Base-by-base conservation (phyloP, 257 asterid genomes). In the Leptodermis oblonga region DNA sequence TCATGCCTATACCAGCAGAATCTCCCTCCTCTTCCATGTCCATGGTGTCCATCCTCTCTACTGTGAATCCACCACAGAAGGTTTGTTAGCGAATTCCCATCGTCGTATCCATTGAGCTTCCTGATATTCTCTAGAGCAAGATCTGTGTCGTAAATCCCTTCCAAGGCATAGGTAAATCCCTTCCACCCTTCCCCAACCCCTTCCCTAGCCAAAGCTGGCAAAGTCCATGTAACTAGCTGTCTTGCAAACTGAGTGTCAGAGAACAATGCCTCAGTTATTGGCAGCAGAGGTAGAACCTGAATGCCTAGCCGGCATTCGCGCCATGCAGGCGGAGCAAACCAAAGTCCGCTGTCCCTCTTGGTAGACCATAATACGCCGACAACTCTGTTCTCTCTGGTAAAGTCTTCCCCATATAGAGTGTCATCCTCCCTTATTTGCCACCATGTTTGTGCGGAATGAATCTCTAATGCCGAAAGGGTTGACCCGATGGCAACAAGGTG, bases 161-260 rank as follows among this genome's bases (percentile, higher is more conserved):
- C 87, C 84, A 93, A 73, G 0, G 96, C 94, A 72, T 85, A 88
- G 74, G 83, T 68, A 64, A 88, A 93, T 4, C 97, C 99, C 75
- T 88, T 90, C 99, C 99, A 93, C 46, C 97, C 97, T 77, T 93
- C 99, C 31, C 90, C 97, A 18, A 88, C 97, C 8, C 97, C 98
- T 68, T 83, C 92, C 83, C 97, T 82, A 1, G 42, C 81, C 79
- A 90, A 69, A 0, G 95, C 95, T 2, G 98, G 95, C 79, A 63
- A 51, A 14, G 94, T 80, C 98, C 98, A 93, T 5, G 39, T 46
- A 76, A 93, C 97, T 4, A 93, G 86, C 79, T 86, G 74, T 72
- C 71, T 88, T 61, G 77, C 89, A 68, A 80, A 93, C 54, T 60
- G 37, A 15, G 73, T 77, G 61, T 90, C 97, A 0, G 95, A 84